Evolutionary conservation across 2,329 filamentous ascomycete genomes (phyloP).

Genomic region (Cylindrodendrum hubeiense): DNA sequence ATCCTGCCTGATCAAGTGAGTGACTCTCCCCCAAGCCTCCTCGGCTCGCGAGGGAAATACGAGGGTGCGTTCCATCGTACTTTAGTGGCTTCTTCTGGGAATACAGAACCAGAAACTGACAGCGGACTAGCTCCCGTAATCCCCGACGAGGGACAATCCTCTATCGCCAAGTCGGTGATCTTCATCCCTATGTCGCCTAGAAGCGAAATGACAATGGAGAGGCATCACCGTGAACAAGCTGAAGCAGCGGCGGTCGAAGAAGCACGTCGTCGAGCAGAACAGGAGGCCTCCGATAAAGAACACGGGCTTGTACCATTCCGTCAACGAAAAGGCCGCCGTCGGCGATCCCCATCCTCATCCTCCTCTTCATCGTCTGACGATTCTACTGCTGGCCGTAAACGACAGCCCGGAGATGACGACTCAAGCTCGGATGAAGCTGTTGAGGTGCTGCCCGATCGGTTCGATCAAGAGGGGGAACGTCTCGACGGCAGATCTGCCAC

Average conservation of each 20-base stretch:
- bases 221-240: constrained; percentile 53
- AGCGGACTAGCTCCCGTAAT: constrained; percentile 47
- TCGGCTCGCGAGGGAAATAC: constrained; percentile 43
- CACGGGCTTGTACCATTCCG: constrained; percentile 34
- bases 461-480: constrained; percentile 58
- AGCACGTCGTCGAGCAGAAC: constrained; percentile 28
- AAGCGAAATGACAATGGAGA: constrained; percentile 59
- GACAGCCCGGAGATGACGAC: constrained; percentile 31
- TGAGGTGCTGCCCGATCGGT: constrained; percentile 61
- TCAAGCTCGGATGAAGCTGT: constrained; percentile 51
- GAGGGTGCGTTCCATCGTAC: constrained; percentile 54
- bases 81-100: constrained; percentile 31
- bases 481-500: constrained; percentile 45
- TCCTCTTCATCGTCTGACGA: constrained; percentile 53
- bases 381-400: constrained; percentile 38
- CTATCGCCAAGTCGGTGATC: constrained; percentile 55
- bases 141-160: constrained; percentile 27
- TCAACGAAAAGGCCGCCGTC: constrained; percentile 22
- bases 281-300: constrained; percentile 33
- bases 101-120: constrained; percentile 36
- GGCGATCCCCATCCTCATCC: constrained; percentile 41
- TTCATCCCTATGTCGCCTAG: constrained; percentile 65
- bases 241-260: constrained; percentile 42
- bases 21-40: constrained; percentile 50
- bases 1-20: constrained; percentile 59